A percentile compares a stretch with the other conserved stretches of the same genome.
Conservation (phyloP, 129 eudicot species). For the Cynara cardunculus region DNA sequence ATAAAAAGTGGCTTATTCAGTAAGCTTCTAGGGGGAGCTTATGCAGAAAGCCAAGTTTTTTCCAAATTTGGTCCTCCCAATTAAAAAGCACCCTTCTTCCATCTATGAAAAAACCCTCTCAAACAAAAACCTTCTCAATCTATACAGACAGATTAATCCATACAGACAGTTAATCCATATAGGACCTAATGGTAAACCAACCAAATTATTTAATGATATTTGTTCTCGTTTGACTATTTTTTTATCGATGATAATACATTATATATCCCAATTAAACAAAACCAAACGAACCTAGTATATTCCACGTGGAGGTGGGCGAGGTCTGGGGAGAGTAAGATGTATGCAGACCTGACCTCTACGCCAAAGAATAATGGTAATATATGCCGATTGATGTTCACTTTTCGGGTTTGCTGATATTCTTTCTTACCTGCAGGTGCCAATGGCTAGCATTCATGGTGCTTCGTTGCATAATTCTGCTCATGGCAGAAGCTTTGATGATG, state of each 20-base stretch:
- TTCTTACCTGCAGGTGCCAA: constrained; percentile 41
- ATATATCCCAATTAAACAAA: background rate
- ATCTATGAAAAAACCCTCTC: no score
- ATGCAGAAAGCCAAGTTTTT: no score
- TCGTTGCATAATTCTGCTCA: constrained; percentile 40
- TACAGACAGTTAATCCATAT: background rate
- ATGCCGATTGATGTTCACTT: background rate
- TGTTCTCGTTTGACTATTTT: background rate
- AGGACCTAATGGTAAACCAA: no score
- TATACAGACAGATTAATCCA: no score
- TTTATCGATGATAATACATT: background rate
- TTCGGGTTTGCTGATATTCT: background rate
- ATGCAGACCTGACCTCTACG: background rate
- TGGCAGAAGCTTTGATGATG: constrained; percentile 63
- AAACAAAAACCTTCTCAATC: no score
- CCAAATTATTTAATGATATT: no score
- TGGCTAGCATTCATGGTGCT: constrained; percentile 34
- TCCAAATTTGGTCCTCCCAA: no score
- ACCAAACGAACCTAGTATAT: background rate
- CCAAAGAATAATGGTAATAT: background rate
- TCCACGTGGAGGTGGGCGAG: background rate
- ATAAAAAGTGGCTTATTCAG: no score
- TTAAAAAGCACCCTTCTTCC: no score
- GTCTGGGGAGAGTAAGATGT: background rate
- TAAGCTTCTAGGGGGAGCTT: no score